These are phyloP conservation scores for Raddia distichophylla DNA, from an alignment of 176 grass and related monocot genomes.

Conservation along the genomic window DNA sequence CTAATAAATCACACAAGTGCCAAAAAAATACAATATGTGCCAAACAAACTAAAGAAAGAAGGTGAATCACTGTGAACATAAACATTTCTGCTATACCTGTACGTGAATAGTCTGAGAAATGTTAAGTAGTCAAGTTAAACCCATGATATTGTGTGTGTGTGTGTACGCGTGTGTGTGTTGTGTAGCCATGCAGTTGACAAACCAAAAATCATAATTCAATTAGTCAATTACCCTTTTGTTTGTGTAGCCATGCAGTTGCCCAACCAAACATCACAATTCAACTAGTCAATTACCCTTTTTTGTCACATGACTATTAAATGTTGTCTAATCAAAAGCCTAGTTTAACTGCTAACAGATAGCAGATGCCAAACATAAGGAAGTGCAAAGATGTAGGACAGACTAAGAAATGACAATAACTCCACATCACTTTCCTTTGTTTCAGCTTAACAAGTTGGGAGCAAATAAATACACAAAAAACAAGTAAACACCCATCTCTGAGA, in stretches of 20 bases:
- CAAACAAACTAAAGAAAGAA: constrained; percentile 17
- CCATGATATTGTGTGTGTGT: neutral
- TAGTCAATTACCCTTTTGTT: neutral
- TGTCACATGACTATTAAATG: neutral
- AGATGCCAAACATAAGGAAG: constrained; percentile 17
- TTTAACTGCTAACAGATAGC: constrained; percentile 22
- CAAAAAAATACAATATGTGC: neutral
- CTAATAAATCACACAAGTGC: constrained; percentile 34
- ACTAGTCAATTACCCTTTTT: neutral
- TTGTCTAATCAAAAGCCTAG: constrained; percentile 7
- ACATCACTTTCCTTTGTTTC: neutral
- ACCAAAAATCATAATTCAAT: neutral
- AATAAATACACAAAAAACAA: neutral
- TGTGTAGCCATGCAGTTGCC: neutral
- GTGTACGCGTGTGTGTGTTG: neutral
- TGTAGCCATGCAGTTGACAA: neutral
- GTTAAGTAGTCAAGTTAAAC: neutral
- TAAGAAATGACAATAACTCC: constrained; percentile 25
- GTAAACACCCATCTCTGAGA: constrained; percentile 2
- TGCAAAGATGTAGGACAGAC: constrained; percentile 16
- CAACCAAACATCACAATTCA: constrained; percentile 5
- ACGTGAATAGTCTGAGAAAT: constrained; percentile 35
- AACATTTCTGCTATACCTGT: constrained; percentile 14
- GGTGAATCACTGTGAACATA: neutral
- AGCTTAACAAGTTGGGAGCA: neutral